Percentiles rank a stretch among this genome's conserved stretches.
Evolutionary conservation across 2,329 filamentous ascomycete genomes (phyloP).

Genomic region (Fusarium praegraminearum): DNA sequence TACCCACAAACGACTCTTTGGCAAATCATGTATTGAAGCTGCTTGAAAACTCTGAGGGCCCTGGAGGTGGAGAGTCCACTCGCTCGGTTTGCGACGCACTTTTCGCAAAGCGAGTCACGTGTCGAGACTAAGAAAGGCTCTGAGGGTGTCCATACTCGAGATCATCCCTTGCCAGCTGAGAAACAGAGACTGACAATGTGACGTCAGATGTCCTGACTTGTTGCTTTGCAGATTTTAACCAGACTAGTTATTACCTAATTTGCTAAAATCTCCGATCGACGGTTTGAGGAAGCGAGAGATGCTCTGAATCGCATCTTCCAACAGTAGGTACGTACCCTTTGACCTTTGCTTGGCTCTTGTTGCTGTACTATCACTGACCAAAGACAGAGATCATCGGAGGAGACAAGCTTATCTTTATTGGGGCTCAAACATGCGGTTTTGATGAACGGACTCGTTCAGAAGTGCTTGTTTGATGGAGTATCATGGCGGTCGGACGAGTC

Average conservation of each 20-base stretch:
- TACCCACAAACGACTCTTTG: slow-evolving; percentile 15
- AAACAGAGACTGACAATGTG: background rate
- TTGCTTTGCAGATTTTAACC: background rate
- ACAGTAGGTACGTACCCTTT: background rate
- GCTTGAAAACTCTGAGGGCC: slow-evolving; percentile 29
- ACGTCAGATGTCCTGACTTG: slow-evolving; percentile 17
- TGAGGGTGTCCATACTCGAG: slow-evolving; percentile 16
- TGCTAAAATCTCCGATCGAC: slow-evolving; percentile 8
- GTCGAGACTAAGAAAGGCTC: background rate
- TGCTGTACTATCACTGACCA: background rate
- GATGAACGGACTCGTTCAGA: slow-evolving; percentile 14
- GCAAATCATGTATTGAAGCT: slow-evolving; percentile 21
- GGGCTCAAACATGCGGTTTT: background rate
- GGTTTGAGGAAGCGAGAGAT: background rate
- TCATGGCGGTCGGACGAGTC: background rate
- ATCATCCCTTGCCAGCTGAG: background rate
- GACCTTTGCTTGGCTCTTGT: no score
- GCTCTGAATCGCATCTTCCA: background rate
- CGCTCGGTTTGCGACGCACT: background rate
- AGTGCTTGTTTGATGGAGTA: slow-evolving; percentile 35
- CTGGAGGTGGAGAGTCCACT: slow-evolving; percentile 10
- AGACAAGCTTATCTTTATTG: slow-evolving; percentile 28
- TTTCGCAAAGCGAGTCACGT: slow-evolving; percentile 31
- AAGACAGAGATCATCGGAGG: background rate
- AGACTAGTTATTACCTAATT: background rate